A percentile compares a stretch with the other conserved stretches of the same genome.
Conservation (phyloP, 108 stramenopile genomes). For the Conticribra guillardii region DNA sequence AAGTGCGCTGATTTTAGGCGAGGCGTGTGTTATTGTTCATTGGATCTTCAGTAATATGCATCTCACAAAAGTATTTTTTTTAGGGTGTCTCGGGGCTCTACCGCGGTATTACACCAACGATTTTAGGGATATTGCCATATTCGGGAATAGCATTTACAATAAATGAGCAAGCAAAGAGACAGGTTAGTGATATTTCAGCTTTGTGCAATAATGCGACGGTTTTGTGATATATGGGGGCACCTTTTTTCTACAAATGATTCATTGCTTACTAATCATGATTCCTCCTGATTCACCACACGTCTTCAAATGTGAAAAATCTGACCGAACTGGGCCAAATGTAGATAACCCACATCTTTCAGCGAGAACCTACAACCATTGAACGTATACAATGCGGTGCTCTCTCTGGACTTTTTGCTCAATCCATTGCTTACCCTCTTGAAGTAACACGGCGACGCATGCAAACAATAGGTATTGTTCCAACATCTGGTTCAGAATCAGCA, state of each 20-base stretch:
- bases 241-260: too few relatives aligned
- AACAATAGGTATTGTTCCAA: conserved; percentile 87
- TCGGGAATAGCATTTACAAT: conserved; percentile 93
- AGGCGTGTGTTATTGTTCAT: not conserved
- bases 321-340: too few relatives aligned
- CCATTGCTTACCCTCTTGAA: conserved; percentile 93
- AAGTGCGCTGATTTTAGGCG: too few relatives aligned
- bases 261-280: too few relatives aligned
- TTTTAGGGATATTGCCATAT: conserved; percentile 96
- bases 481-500: conserved; percentile 74
- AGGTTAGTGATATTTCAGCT: conserved; percentile 65
- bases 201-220: too few relatives aligned
- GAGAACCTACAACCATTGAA: conserved; percentile 88
- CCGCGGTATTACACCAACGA: conserved; percentile 91
- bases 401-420: conserved; percentile 91
- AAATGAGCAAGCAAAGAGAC: conserved; percentile 91
- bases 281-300: too few relatives aligned
- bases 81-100: conserved; percentile 69
- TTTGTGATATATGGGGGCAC: too few relatives aligned
- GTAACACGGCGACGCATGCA: conserved; percentile 96
- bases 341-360: conserved; percentile 62
- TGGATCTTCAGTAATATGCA: not conserved
- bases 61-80: conserved; percentile 6
- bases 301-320: too few relatives aligned
- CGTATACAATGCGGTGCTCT: conserved; percentile 88